phyloP scores from a whole-genome alignment of 148 eudicot species.

The Vaccinium macrocarpon region DNA sequence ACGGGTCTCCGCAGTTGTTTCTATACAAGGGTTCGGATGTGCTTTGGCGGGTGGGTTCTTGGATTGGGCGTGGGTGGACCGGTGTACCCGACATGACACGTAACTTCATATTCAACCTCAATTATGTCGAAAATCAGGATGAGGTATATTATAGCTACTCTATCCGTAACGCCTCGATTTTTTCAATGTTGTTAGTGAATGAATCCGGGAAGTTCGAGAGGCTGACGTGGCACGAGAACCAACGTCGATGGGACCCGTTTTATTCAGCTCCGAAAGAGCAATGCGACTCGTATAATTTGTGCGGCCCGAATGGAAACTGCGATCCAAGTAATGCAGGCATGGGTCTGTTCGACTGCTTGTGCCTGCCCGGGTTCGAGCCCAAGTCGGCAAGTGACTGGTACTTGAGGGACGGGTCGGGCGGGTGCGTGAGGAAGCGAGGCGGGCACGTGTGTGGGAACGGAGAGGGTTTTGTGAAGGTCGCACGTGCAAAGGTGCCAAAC shows the following conservation, averaged over 20 bases:
- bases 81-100: constrained; percentile 45
- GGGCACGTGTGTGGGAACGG: constrained; percentile 33
- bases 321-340: constrained; percentile 5
- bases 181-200: background rate
- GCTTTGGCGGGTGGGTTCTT: constrained; percentile 47
- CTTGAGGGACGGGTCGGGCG: constrained; percentile 43
- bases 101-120: constrained; percentile 29
- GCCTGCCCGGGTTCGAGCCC: constrained; percentile 49
- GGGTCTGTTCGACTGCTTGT: constrained; percentile 34
- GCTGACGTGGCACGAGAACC: constrained; percentile 31
- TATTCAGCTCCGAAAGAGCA: constrained; percentile 41
- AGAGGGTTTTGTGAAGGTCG: constrained; percentile 45
- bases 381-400: constrained; percentile 45
- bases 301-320: constrained; percentile 43
- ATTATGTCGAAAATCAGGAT: constrained; percentile 22
- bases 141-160: background rate
- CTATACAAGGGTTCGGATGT: constrained; percentile 35
- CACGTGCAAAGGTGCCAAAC: constrained; percentile 46
- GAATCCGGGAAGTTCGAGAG: background rate
- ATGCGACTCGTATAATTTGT: constrained; percentile 40
- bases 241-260: background rate
- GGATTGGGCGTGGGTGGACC: constrained; percentile 47
- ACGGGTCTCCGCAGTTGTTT: constrained; percentile 43
- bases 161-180: background rate
- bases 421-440: constrained; percentile 39